Evolutionary conservation across 306 rosid genomes (phyloP), one percentile per base, ranked within the genome.

Genomic region (Dryas drummondii): DNA sequence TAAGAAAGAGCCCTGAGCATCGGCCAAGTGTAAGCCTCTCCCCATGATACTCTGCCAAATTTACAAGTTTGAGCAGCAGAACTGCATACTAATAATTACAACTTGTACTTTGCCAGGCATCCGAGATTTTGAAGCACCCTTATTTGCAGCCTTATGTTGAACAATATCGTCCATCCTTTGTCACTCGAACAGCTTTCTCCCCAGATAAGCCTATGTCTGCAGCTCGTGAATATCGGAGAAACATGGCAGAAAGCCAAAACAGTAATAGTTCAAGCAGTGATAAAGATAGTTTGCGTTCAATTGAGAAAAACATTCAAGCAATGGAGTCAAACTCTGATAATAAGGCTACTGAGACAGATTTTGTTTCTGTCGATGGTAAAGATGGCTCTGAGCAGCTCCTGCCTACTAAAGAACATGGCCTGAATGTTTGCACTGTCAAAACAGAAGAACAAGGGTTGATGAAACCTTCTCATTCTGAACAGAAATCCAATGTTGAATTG

Each of bases 1-100:
- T 96, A 77, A 87, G 99, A 80, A 96, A 96, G 87, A 92, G 49
- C 66, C 99, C 99, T 4, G 98, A 96, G 85, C 96, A 96, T 79
- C 90, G 99, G 58, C 97, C 99, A 16, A 90, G 88, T 60, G 99
- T 96, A 87, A 82, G 92, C 69, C 51, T 85, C 68, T 72, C 63
- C 78, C 53, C 75, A 74, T 47, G 65, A 47, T 59, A 68, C 54
- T n/a, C 62, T 77, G 26, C 66, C 27, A 72, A 68, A 49, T 53
- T 80, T 9, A 76, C 42, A 54, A 40, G 66, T 42, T 78, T 66
- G 60, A 65, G 32, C 62, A 48, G 62, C 37, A 32, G 37, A 32
- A 15, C 14, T 78, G 76, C 69, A 37, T 49, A 80, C 68, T 75
- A 80, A 57, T 72, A 61, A 32, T 66, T 62, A 32, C 71, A 19